A percentile compares a stretch with the other conserved stretches of the same genome.
Conservation (phyloP, 2,329 filamentous ascomycete species). For the Cladosporium sp. region DNA sequence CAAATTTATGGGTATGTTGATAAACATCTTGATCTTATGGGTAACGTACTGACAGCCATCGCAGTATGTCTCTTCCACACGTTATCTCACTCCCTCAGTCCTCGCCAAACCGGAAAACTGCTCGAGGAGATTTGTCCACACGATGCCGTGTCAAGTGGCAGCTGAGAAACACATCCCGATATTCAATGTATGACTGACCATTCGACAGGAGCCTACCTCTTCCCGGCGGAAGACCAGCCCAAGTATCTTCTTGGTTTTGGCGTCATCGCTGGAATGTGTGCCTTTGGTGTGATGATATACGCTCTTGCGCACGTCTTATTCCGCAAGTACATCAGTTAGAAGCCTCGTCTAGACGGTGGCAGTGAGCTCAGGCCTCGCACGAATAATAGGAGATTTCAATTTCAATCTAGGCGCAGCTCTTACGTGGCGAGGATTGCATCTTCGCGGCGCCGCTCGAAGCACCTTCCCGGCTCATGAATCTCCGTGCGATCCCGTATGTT, state of each 20-base stretch:
- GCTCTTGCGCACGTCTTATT: conserved; percentile 6
- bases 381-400: too few relatives aligned
- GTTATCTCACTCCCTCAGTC: background rate
- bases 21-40: too few relatives aligned
- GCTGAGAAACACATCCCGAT: too few relatives aligned
- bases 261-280: conserved; percentile 9
- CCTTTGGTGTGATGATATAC: conserved; percentile 7
- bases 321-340: conserved; percentile 2
- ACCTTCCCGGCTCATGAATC: too few relatives aligned
- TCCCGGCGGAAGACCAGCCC: conserved; percentile 46
- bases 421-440: too few relatives aligned
- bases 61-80: too few relatives aligned
- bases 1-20: conserved; percentile 48
- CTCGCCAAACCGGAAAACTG: too few relatives aligned
- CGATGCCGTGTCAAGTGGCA: too few relatives aligned
- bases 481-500: too few relatives aligned
- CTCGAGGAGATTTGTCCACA: too few relatives aligned
- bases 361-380: background rate
- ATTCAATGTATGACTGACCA: background rate
- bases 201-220: conserved; percentile 39
- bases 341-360: background rate
- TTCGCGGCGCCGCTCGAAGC: too few relatives aligned
- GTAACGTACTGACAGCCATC: background rate
- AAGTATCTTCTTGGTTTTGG: conserved; percentile 47
- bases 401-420: background rate